A percentile compares a stretch with the other conserved stretches of the same genome.
Evolutionary conservation across 176 grass and related monocot genomes (phyloP).

Genomic region (Alopecurus myosuroides): DNA sequence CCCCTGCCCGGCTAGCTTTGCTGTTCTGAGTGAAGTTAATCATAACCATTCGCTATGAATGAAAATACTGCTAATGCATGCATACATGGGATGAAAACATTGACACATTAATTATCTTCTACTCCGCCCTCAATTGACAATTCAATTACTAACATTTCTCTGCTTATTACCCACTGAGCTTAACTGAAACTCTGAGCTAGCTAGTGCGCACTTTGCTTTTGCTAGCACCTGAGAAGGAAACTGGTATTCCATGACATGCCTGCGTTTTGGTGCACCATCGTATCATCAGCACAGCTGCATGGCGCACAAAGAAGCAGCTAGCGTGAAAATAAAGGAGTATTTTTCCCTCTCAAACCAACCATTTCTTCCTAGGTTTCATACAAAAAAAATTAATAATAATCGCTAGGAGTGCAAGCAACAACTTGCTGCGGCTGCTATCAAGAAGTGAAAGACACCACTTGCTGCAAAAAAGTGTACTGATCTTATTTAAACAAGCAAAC

Average conservation of each 20-base stretch:
- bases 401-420: no score
- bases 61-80: neutral
- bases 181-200: neutral
- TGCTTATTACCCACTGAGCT: neutral
- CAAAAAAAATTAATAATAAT: no score
- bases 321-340: neutral
- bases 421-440: no score
- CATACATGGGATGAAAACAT: neutral
- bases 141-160: no score
- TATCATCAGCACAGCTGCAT: neutral
- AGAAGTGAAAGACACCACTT: no score
- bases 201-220: neutral
- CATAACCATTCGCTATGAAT: no score
- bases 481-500: no score
- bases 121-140: neutral
- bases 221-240: constrained; percentile 8
- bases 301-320: neutral
- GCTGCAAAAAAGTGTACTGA: no score
- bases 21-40: neutral
- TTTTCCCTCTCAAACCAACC: neutral
- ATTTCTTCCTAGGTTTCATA: neutral
- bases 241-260: constrained; percentile 4
- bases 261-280: constrained; percentile 13
- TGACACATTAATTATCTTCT: neutral
- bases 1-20: neutral